Percentiles rank a stretch among this genome's conserved stretches.
phyloP scores from a whole-genome alignment of 495 filamentous ascomycete species.

The Monascus purpureus region DNA sequence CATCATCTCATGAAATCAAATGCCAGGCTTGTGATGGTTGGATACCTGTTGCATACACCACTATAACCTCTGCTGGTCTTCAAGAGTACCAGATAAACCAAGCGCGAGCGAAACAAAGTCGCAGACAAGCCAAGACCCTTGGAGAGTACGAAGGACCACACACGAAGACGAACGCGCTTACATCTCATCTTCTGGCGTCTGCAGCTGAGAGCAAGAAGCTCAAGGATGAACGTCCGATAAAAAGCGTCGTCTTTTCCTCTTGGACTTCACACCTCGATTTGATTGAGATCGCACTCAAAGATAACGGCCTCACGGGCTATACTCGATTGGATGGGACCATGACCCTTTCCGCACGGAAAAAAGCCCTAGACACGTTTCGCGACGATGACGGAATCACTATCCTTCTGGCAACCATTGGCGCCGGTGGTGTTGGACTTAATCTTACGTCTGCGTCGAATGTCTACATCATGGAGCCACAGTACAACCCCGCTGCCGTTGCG shows the following conservation, averaged over 20 bases:
- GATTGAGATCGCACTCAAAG: conserved; percentile 70
- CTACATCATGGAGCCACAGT: conserved; percentile 97
- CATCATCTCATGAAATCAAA: conserved; percentile 14
- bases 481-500: conserved; percentile 87
- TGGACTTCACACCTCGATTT: conserved; percentile 94
- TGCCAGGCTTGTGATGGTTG: conserved; percentile 55
- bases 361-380: conserved; percentile 61
- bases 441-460: conserved; percentile 72
- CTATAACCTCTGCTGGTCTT: conserved; percentile 51
- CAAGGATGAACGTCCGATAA: conserved; percentile 53
- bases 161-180: conserved; percentile 73
- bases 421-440: conserved; percentile 86
- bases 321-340: conserved; percentile 85
- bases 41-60: conserved; percentile 43
- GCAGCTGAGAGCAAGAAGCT: conserved; percentile 43
- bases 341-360: conserved; percentile 52
- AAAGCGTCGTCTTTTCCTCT: conserved; percentile 82
- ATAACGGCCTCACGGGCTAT: conserved; percentile 44
- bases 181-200: conserved; percentile 48
- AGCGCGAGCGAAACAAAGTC: conserved; percentile 31
- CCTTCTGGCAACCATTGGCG: conserved; percentile 82
- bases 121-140: conserved; percentile 43
- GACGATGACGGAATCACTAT: conserved; percentile 58
- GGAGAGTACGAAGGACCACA: conserved; percentile 71
- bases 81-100: conserved; percentile 42